These are phyloP conservation scores for Penicillium paneum DNA, from an alignment of 2,329 filamentous ascomycete genomes.

Conservation along the genomic window DNA sequence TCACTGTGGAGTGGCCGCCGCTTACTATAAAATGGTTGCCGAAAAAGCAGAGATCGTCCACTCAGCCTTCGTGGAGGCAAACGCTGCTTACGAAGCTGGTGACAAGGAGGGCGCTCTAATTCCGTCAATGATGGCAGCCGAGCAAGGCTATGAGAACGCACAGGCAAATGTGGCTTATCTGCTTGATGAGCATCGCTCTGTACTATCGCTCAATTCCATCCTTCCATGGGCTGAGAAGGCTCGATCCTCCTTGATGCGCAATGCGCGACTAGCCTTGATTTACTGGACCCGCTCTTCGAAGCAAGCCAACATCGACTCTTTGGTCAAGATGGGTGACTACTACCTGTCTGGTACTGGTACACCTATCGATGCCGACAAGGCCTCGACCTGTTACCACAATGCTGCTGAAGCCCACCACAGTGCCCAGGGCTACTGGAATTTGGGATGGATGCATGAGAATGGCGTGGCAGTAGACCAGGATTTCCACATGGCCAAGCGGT, in stretches of 20 bases:
- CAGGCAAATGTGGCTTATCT: conserved; percentile 89
- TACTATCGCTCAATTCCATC: conserved; percentile 56
- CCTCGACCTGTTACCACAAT: conserved; percentile 86
- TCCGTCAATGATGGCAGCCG: conserved; percentile 79
- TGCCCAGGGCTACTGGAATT: conserved; percentile 92
- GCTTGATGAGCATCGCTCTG: conserved; percentile 69
- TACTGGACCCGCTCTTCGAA: conserved; percentile 95
- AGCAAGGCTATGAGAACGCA: conserved; percentile 85
- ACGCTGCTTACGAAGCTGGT: conserved; percentile 73
- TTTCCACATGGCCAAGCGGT: conserved; percentile 93
- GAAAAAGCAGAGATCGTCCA: conserved; percentile 70
- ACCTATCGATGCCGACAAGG: conserved; percentile 71
- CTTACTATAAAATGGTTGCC: conserved; percentile 78
- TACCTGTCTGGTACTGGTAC: conserved; percentile 81
- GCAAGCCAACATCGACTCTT: conserved; percentile 86
- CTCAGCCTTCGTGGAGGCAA: conserved; percentile 78
- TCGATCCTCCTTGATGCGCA: conserved; percentile 49
- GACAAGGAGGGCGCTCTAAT: conserved; percentile 78
- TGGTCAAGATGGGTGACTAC: conserved; percentile 98
- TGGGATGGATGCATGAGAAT: conserved; percentile 99
- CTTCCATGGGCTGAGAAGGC: conserved; percentile 47
- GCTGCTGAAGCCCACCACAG: conserved; percentile 89
- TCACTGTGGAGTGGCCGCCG: conserved; percentile 71
- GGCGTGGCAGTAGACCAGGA: conserved; percentile 89
- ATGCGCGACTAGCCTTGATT: conserved; percentile 70